Base-by-base conservation (phyloP, 495 filamentous ascomycete species). In the Neurospora pannonica region DNA sequence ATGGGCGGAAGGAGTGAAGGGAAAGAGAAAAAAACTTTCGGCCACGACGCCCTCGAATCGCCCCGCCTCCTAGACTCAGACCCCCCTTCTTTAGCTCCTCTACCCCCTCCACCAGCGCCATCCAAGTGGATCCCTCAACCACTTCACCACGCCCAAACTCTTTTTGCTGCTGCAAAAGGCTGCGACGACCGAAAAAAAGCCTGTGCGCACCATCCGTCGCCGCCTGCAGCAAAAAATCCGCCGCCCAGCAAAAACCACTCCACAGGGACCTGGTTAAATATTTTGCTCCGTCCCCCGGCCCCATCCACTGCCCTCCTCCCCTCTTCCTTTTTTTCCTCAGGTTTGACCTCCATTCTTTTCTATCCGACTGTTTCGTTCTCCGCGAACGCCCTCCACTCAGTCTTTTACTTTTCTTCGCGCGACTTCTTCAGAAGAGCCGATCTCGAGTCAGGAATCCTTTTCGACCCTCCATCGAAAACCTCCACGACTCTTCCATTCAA, bases 391-490 rank as follows among this genome's bases (percentile, higher is more conserved):
- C 80, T 81, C 78, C 78, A 75, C 76, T 78, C 80, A 77, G 79
- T 81, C 80, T 74, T 77, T 81, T 60, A 75, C 19, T 72, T 73
- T 77, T 78, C 73, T 77, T 74, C 71, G 74, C 77, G 72, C 69
- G 73, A 73, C 74, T 76, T 78, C 75, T 76, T 71, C 60, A 76
- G 75, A 79, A 78, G 80, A 73, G 81, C 81, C 81, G 81, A 71
- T 71, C 80, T 82, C 81, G 81, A 81, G 81, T 80, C 28, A 67
- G 54, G 54, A 67, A 81, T 75, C 76, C 71, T 67, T 81, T 82
- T 82, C 81, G 81, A 82, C 78, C 71, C 79, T 82, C 81, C 78
- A 81, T 81, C 81, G 79, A 80, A 80, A 80, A 77, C 38, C 77
- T 79, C 80, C 79, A 79, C 73, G 79, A 78, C 81, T 81, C 76